phyloP scores from a whole-genome alignment of 768 basidiomycete species.

The Termitomyces titanicus region DNA sequence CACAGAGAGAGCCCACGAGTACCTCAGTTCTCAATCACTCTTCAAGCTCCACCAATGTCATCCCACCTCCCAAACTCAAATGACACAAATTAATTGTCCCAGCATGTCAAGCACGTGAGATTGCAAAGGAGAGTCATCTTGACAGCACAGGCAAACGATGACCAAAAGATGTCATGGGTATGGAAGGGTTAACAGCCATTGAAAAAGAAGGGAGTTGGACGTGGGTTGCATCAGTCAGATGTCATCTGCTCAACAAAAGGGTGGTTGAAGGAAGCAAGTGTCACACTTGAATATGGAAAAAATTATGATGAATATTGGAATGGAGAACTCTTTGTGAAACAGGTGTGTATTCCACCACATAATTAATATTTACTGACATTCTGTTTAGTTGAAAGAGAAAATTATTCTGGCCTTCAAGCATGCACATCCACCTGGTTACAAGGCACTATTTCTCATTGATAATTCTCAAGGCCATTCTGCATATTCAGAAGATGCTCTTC shows the following conservation, averaged over 20 bases:
- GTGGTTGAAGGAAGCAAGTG: too few relatives aligned
- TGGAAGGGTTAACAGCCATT: conserved; percentile 1
- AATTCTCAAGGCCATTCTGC: too few relatives aligned
- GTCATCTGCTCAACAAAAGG: too few relatives aligned
- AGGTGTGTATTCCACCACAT: too few relatives aligned
- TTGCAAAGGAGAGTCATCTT: not conserved
- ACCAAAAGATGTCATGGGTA: not conserved
- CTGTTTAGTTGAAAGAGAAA: too few relatives aligned
- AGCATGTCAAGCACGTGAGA: not conserved
- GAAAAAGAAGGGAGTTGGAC: conserved; percentile 3
- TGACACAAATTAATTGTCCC: conserved; percentile 9
- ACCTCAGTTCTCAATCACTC: not conserved
- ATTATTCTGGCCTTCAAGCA: conserved; percentile 1
- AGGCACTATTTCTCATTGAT: not conserved
- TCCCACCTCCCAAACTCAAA: conserved; percentile 8
- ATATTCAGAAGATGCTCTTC: too few relatives aligned
- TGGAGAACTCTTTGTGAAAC: too few relatives aligned
- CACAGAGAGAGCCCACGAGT: not conserved
- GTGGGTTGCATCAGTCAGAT: too few relatives aligned
- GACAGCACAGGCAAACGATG: conserved; percentile 33
- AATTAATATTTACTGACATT: too few relatives aligned
- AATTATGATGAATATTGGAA: too few relatives aligned
- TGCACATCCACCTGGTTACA: conserved; percentile 3
- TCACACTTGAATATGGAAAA: too few relatives aligned
- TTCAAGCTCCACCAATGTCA: not conserved